Percentiles rank a stretch among this genome's conserved stretches.
phyloP scores from a whole-genome alignment of 768 basidiomycete species.

The Galerina sulciceps region DNA sequence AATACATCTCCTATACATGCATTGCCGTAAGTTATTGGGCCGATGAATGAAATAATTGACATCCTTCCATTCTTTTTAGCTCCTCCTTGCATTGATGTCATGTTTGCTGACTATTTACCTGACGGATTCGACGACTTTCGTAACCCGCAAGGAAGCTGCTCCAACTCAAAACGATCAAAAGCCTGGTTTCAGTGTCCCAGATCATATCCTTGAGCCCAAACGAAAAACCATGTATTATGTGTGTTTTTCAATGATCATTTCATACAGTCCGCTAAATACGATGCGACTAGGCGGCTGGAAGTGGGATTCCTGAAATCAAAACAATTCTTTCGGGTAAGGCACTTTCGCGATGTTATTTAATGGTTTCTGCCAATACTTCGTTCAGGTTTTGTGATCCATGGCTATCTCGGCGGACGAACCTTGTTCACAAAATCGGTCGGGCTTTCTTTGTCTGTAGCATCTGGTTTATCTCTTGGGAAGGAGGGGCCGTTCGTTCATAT shows the following conservation, averaged over 20 bases:
- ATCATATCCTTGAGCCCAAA: conserved; percentile 35
- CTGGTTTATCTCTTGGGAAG: conserved; percentile 85
- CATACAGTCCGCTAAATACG: conserved; percentile 15
- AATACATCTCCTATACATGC: conserved; percentile 70
- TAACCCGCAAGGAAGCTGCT: conserved; percentile 85
- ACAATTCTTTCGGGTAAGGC: conserved; percentile 83
- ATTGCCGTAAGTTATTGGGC: conserved; percentile 69
- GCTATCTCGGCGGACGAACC: conserved; percentile 90
- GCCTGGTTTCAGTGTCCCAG: conserved; percentile 45
- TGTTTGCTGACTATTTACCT: conserved; percentile 84
- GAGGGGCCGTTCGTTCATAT: conserved; percentile 86
- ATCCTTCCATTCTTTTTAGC: conserved; percentile 40
- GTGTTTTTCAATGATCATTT: conserved; percentile 30
- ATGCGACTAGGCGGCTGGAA: conserved; percentile 79
- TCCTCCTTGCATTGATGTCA: conserved; percentile 73
- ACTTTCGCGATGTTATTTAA: neutral
- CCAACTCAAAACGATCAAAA: conserved; percentile 31
- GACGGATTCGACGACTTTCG: conserved; percentile 87
- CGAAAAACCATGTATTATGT: conserved; percentile 87
- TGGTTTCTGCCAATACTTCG: neutral
- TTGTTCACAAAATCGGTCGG: conserved; percentile 91
- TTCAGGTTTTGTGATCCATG: conserved; percentile 93
- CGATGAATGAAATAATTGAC: neutral
- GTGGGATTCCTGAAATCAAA: conserved; percentile 97
- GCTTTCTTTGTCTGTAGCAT: conserved; percentile 88